Base-by-base conservation (phyloP, 169 alveolate species). In the Fabrea salina region DNA sequence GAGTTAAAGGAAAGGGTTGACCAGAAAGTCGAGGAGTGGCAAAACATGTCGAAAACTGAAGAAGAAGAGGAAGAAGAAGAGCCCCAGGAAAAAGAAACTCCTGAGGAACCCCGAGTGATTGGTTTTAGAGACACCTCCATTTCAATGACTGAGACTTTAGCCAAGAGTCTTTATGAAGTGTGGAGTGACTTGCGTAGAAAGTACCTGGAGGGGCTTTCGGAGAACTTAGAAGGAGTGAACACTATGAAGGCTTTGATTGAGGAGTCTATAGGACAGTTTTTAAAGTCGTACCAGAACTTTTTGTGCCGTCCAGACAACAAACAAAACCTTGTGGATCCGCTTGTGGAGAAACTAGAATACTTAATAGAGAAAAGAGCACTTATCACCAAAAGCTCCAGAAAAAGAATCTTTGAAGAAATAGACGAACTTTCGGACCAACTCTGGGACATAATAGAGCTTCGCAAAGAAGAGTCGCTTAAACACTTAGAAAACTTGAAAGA, bases 371-470 rank as follows among this genome's bases (percentile, higher is more conserved):
- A 40, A n/a, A 70, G 66, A 7, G 70, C 67, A 22, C 25, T 70
- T 16, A 47, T 70, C 16, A 25, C 79, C 0, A 22, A 37, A 13
- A 25, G 41, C 11, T 25, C 70, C 4, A 5, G 49, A 27, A 43
- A 70, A 50, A 22, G 22, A 19, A 25, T 70, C n/a, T 25, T 25
- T 2, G 79, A 70, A 19, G 79, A 70, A 70, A 25, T 70, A 0
- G 79, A 70, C 32, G 49, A 70, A n/a, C 19, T 70, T 25, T 70
- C 79, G 8, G 79, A 70, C 37, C 30, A 70, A 50, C 19, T 70
- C 6, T 70, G 79, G 79, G 79, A 70, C n/a, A 50, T 70, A 19
- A 70, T 70, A 4, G 66, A 70, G 32, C 67, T 22, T 11, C 25
- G 79, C 16, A 70, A 70, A 47, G 66, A 25, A 16, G 79, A 70